Evolutionary conservation across 2,329 filamentous ascomycete genomes (phyloP).

Genomic region (Aspergillus sergii): DNA sequence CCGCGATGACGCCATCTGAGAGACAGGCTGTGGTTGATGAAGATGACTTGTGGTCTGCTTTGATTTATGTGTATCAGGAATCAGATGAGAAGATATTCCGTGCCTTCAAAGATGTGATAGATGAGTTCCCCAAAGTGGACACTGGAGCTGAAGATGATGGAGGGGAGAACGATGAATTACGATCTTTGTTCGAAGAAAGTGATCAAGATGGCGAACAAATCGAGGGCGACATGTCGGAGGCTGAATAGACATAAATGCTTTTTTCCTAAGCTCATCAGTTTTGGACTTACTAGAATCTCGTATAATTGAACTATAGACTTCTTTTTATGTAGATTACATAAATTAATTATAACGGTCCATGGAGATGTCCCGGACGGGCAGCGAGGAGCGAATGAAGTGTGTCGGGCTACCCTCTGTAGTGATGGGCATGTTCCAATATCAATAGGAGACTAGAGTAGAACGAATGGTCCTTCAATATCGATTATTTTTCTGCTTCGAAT

Average conservation of each 20-base stretch:
- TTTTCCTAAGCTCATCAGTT: too few species aligned
- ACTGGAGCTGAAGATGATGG: not conserved
- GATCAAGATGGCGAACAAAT: not conserved
- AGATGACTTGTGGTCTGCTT: not conserved
- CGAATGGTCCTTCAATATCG: too few species aligned
- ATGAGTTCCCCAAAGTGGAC: not conserved
- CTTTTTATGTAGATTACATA: too few species aligned
- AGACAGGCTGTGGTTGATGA: not conserved
- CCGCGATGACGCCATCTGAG: not conserved
- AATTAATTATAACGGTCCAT: too few species aligned
- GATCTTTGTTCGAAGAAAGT: not conserved
- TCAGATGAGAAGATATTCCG: not conserved
- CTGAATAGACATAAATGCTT: not conserved
- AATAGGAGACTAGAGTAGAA: too few species aligned
- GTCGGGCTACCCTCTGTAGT: too few species aligned
- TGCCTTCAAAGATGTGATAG: not conserved
- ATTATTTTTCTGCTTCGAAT: too few species aligned
- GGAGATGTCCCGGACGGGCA: too few species aligned
- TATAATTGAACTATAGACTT: too few species aligned
- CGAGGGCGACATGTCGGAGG: not conserved
- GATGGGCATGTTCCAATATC: accelerated
- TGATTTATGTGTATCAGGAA: not conserved
- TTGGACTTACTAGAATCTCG: too few species aligned
- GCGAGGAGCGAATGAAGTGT: too few species aligned
- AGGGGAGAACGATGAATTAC: not conserved